These are phyloP conservation scores for Chrysoporthe austroafricana DNA, from an alignment of 2,329 filamentous ascomycete genomes.

Conservation along the genomic window DNA sequence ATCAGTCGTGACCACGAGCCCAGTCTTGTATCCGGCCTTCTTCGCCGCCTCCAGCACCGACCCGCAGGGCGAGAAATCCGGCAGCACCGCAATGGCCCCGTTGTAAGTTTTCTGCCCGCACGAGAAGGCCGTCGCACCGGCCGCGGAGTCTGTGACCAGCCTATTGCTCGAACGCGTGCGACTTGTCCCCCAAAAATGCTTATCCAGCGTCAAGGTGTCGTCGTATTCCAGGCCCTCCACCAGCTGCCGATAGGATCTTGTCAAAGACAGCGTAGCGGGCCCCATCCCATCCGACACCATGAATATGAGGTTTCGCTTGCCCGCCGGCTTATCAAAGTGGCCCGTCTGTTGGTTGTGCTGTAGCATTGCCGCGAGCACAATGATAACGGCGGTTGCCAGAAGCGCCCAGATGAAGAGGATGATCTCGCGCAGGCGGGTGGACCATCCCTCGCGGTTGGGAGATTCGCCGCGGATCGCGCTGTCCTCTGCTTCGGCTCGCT, in stretches of 20 bases:
- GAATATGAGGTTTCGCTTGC: constrained; percentile 93
- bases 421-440: constrained; percentile 65
- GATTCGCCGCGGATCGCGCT: constrained; percentile 37
- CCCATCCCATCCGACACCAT: constrained; percentile 99
- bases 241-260: constrained; percentile 83
- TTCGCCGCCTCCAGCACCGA: constrained; percentile 94
- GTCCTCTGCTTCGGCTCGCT: constrained; percentile 38
- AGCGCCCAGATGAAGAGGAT: constrained; percentile 83
- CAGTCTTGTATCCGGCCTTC: constrained; percentile 87
- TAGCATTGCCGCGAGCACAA: constrained; percentile 77
- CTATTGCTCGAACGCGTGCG: constrained; percentile 83
- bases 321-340: constrained; percentile 41
- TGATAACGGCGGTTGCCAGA: constrained; percentile 75
- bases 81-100: constrained; percentile 87
- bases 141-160: constrained; percentile 91
- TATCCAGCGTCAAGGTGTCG: constrained; percentile 79
- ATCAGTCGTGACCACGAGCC: constrained; percentile 91
- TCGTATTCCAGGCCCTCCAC: constrained; percentile 72
- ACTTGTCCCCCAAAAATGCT: constrained; percentile 87
- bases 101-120: constrained; percentile 96
- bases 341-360: constrained; percentile 68
- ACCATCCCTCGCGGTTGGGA: constrained; percentile 23
- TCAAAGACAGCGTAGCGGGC: constrained; percentile 84
- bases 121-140: constrained; percentile 95
- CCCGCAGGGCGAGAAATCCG: constrained; percentile 84